phyloP scores from a whole-genome alignment of 306 rosid genomes.

The Rosa multiflora region DNA sequence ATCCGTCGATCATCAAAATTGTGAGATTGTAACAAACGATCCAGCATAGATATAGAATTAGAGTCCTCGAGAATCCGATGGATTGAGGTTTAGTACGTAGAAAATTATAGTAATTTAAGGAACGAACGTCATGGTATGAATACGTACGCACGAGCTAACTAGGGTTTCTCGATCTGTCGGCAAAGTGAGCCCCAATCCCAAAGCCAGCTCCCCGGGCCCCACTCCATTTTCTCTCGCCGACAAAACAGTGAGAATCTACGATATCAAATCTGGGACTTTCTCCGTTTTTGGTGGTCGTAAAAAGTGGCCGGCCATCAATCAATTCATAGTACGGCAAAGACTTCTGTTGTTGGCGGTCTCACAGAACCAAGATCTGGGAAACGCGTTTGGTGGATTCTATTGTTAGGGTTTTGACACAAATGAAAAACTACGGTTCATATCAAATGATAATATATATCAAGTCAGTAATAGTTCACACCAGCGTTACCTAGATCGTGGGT shows the following conservation, averaged over 20 bases:
- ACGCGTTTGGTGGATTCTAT: not conserved
- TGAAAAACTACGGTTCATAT: too few relatives aligned
- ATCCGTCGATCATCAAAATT: not conserved
- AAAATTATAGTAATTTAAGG: not conserved
- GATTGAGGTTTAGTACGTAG: not conserved
- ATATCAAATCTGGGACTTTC: not conserved
- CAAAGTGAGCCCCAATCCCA: slow-evolving; percentile 35
- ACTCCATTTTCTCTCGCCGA: slow-evolving; percentile 45
- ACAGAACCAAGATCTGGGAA: not conserved
- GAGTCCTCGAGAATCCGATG: not conserved
- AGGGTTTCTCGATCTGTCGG: slow-evolving; percentile 42
- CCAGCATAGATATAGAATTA: not conserved
- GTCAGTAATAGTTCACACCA: too few relatives aligned
- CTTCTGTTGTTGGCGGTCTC: not conserved
- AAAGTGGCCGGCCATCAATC: slow-evolving; percentile 21
- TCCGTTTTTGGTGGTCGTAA: slow-evolving; percentile 18
- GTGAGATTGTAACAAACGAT: not conserved
- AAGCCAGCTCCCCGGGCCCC: not conserved
- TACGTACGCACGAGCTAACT: slow-evolving; percentile 10
- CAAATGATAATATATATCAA: too few relatives aligned
- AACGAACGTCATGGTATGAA: not conserved
- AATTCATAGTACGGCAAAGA: too few relatives aligned
- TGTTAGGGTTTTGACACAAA: not conserved
- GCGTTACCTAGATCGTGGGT: too few relatives aligned
- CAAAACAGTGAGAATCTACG: slow-evolving; percentile 38